Conservation (phyloP, 495 filamentous ascomycete species). For the Bombardia bombarda region DNA sequence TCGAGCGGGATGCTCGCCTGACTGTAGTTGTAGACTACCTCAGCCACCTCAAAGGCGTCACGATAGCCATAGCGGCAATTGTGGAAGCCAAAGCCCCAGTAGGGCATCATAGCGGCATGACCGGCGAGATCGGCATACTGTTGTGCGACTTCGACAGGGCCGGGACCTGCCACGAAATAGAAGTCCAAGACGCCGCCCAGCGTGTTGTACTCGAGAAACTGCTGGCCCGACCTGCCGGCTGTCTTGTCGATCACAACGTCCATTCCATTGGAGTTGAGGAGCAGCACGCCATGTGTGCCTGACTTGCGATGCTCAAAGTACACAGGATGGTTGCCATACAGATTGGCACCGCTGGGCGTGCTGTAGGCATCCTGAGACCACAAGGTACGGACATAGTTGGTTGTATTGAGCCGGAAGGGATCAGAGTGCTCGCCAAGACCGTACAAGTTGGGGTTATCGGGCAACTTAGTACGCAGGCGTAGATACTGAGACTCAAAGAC, state of each 20-base stretch:
- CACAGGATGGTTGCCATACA: constrained; percentile 78
- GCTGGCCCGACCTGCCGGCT: constrained; percentile 36
- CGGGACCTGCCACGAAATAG: constrained; percentile 73
- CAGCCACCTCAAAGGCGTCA: constrained; percentile 70
- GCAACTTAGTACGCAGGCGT: constrained; percentile 61
- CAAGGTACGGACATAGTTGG: constrained; percentile 69
- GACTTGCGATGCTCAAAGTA: constrained; percentile 70
- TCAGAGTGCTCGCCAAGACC: constrained; percentile 78
- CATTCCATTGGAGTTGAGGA: constrained; percentile 81
- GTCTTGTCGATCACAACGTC: constrained; percentile 73
- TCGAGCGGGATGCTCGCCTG: constrained; percentile 70
- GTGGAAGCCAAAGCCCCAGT: constrained; percentile 80
- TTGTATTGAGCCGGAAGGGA: constrained; percentile 59
- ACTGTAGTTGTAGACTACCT: constrained; percentile 74
- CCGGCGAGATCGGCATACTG: constrained; percentile 70
- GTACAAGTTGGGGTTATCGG: constrained; percentile 62
- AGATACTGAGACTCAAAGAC: constrained; percentile 78
- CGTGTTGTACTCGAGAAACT: constrained; percentile 80
- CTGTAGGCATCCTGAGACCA: constrained; percentile 72
- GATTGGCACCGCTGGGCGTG: constrained; percentile 45
- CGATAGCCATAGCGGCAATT: constrained; percentile 77
- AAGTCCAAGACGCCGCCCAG: constrained; percentile 78
- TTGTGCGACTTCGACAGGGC: constrained; percentile 59
- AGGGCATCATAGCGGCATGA: constrained; percentile 69
- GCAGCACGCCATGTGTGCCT: constrained; percentile 75